These are phyloP conservation scores for Alternaria longipes DNA, from an alignment of 2,329 filamentous ascomycete genomes.

Conservation along the genomic window DNA sequence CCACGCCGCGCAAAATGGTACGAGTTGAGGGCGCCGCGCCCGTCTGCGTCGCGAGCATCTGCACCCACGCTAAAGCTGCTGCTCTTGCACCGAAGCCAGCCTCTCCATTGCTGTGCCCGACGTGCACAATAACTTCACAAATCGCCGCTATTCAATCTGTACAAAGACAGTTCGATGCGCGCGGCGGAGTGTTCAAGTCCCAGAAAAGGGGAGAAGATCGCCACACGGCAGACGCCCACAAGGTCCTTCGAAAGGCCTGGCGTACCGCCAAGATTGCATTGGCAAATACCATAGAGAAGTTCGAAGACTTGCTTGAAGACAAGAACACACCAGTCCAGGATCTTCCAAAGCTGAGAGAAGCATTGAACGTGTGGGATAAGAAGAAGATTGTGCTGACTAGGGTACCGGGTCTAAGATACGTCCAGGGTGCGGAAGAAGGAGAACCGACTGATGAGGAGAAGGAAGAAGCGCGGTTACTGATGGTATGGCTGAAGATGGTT, in stretches of 20 bases:
- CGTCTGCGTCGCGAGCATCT: not conserved
- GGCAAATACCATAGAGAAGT: slow-evolving; percentile 10
- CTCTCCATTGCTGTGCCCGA: slow-evolving; percentile 2
- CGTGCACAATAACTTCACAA: slow-evolving; percentile 10
- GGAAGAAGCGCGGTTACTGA: slow-evolving; percentile 7
- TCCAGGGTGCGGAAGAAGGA: slow-evolving; percentile 13
- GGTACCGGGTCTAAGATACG: slow-evolving; percentile 19
- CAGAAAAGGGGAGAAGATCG: not conserved
- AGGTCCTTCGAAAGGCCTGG: slow-evolving; percentile 11
- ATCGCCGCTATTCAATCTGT: slow-evolving; percentile 3
- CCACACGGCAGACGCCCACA: not conserved
- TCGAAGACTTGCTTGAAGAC: slow-evolving; percentile 12
- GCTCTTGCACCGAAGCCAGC: not conserved
- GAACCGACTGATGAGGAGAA: slow-evolving; percentile 17
- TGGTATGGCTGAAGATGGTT: slow-evolving; percentile 8
- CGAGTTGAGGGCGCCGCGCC: not conserved
- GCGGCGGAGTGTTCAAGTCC: slow-evolving; percentile 14
- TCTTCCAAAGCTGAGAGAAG: slow-evolving; percentile 6
- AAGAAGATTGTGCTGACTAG: slow-evolving; percentile 13
- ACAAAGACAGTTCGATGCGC: slow-evolving; percentile 2
- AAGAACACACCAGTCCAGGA: slow-evolving; percentile 2
- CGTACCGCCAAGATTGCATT: slow-evolving; percentile 15
- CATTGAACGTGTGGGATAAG: slow-evolving; percentile 18
- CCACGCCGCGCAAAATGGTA: not conserved
- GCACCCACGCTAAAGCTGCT: not conserved